phyloP scores from a whole-genome alignment of 352 stramenopile species.

The Globisporangium camurandrum region DNA sequence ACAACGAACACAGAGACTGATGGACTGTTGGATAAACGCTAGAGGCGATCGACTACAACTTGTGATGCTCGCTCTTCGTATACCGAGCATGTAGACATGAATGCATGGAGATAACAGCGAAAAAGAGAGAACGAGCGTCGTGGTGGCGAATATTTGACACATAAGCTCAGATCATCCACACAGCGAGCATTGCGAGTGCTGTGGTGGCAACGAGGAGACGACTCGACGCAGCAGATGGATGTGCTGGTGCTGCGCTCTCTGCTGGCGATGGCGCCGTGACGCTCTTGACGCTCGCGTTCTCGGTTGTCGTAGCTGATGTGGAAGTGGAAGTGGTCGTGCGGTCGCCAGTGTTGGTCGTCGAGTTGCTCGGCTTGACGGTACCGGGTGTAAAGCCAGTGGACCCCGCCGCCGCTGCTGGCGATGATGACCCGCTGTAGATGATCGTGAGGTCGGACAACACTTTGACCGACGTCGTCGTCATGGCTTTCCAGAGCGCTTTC shows the following conservation, averaged over 20 bases:
- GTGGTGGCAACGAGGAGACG: neutral
- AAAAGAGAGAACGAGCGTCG: neutral
- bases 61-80: neutral
- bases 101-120: neutral
- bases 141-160: too few relatives aligned
- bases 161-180: neutral
- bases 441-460: slow-evolving; percentile 38
- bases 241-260: neutral
- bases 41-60: neutral
- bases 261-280: slow-evolving; percentile 1
- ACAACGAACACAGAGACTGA: neutral
- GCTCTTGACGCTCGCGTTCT: too few relatives aligned
- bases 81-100: neutral
- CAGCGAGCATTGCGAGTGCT: neutral
- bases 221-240: neutral
- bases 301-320: neutral
- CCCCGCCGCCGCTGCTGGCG: slow-evolving; percentile 17
- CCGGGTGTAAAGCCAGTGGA: slow-evolving; percentile 23
- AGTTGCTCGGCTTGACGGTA: slow-evolving; percentile 16
- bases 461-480: slow-evolving; percentile 29
- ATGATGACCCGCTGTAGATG: slow-evolving; percentile 12
- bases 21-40: neutral
- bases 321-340: too few relatives aligned
- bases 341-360: slow-evolving; percentile 2
- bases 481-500: slow-evolving; percentile 24